A percentile compares a stretch with the other conserved stretches of the same genome.
phyloP scores from a whole-genome alignment of 2,329 filamentous ascomycete species.

The Akanthomyces uredinophilus region DNA sequence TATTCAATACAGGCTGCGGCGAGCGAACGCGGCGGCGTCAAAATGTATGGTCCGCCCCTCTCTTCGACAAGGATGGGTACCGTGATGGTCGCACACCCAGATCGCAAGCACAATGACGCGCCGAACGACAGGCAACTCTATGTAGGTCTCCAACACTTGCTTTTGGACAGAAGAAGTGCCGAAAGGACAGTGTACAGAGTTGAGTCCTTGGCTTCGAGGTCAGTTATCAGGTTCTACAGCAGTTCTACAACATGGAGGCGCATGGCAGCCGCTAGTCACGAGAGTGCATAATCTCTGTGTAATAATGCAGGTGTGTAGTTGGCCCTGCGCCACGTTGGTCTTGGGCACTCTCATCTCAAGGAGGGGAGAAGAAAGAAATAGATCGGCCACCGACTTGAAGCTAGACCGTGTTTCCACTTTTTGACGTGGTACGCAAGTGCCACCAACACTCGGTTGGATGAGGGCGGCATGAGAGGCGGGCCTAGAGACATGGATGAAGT shows the following conservation, averaged over 20 bases:
- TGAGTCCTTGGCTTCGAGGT: no score
- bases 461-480: neutral
- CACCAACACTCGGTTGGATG: neutral
- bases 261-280: neutral
- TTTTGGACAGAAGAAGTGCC: neutral
- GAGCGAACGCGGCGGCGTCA: neutral
- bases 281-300: neutral
- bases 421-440: neutral
- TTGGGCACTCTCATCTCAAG: neutral
- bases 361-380: neutral
- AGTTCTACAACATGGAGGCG: neutral
- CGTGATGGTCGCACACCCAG: neutral
- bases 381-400: neutral
- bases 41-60: neutral
- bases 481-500: no score
- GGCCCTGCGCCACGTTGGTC: neutral
- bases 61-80: neutral
- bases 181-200: neutral
- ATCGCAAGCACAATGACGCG: neutral
- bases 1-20: neutral
- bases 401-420: neutral
- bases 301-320: neutral
- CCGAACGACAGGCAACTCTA: neutral
- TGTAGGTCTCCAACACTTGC: neutral
- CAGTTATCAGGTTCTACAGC: neutral